Percentiles rank a stretch among this genome's conserved stretches.
These are phyloP conservation scores for Neospora caninum DNA, from an alignment of 169 alveolate genomes.

Conservation along the genomic window DNA sequence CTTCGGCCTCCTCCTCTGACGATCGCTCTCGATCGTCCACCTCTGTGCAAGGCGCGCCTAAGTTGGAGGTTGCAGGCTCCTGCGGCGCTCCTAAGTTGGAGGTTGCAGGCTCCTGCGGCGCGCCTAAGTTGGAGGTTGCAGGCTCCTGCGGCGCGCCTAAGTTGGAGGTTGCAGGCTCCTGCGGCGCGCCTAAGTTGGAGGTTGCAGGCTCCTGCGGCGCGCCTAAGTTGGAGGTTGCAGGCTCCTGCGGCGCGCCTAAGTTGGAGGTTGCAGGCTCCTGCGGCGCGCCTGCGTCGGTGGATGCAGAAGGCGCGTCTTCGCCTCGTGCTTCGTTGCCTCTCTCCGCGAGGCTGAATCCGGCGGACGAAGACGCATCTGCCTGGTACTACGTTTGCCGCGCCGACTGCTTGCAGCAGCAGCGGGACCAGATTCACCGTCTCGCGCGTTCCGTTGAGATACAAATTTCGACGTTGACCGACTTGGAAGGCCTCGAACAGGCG, in stretches of 20 bases:
- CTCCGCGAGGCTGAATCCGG: background rate
- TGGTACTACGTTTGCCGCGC: conserved; percentile 32
- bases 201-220: too few relatives aligned
- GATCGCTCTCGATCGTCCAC: background rate
- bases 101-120: too few relatives aligned
- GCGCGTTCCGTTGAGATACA: background rate
- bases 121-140: too few relatives aligned
- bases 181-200: too few relatives aligned
- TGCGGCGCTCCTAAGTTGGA: too few relatives aligned
- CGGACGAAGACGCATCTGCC: background rate
- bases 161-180: too few relatives aligned
- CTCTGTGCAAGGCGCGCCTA: too few relatives aligned
- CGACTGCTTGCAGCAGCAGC: background rate
- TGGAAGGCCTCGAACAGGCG: background rate
- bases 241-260: too few relatives aligned
- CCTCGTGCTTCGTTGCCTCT: background rate
- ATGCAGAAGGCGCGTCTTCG: background rate
- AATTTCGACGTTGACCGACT: background rate
- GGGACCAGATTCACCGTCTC: background rate
- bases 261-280: too few relatives aligned
- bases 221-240: too few relatives aligned
- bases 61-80: too few relatives aligned
- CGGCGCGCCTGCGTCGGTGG: background rate
- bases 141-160: too few relatives aligned
- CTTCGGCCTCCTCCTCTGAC: background rate